Conservation (phyloP, 1,284 basidiomycete species). For the Rhodotorula sp. region DNA sequence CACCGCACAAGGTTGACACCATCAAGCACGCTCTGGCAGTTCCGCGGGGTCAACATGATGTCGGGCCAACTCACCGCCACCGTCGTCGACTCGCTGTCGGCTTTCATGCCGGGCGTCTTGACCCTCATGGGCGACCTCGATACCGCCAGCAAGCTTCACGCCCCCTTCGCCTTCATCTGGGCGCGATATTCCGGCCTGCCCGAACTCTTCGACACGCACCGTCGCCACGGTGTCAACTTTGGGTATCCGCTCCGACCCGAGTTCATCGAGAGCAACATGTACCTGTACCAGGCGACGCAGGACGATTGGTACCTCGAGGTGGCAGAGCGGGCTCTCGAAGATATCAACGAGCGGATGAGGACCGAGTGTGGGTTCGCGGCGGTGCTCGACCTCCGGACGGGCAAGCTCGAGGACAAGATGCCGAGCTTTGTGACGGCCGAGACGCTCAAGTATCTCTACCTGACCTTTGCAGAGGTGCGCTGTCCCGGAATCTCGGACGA, state of each 20-base stretch:
- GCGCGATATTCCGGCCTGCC: constrained; percentile 76
- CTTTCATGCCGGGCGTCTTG: constrained; percentile 85
- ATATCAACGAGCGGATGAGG: constrained; percentile 69
- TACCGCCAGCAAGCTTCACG: constrained; percentile 52
- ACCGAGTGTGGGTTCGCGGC: constrained; percentile 81
- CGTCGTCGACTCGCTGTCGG: constrained; percentile 77
- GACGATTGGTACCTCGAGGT: constrained; percentile 89
- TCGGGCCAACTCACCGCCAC: constrained; percentile 67
- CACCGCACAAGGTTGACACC: constrained; percentile 1
- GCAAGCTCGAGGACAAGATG: constrained; percentile 51
- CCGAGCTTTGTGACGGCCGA: constrained; percentile 37
- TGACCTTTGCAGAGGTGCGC: constrained; percentile 76
- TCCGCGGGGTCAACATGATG: constrained; percentile 72
- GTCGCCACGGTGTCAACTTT: constrained; percentile 55
- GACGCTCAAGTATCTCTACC: constrained; percentile 67
- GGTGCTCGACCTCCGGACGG: constrained; percentile 73
- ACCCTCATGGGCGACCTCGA: constrained; percentile 85
- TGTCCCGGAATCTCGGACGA: no score
- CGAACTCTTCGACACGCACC: constrained; percentile 80
- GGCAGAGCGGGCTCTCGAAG: constrained; percentile 75
- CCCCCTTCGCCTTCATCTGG: constrained; percentile 67
- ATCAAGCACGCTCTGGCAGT: constrained; percentile 55
- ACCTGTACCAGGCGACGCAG: constrained; percentile 85
- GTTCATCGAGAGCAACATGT: constrained; percentile 56
- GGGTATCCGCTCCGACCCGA: constrained; percentile 50